Percentiles rank a stretch among this genome's conserved stretches.
Evolutionary conservation across 331 rosid genomes (phyloP).

Genomic region (Stylosanthes scabra): DNA sequence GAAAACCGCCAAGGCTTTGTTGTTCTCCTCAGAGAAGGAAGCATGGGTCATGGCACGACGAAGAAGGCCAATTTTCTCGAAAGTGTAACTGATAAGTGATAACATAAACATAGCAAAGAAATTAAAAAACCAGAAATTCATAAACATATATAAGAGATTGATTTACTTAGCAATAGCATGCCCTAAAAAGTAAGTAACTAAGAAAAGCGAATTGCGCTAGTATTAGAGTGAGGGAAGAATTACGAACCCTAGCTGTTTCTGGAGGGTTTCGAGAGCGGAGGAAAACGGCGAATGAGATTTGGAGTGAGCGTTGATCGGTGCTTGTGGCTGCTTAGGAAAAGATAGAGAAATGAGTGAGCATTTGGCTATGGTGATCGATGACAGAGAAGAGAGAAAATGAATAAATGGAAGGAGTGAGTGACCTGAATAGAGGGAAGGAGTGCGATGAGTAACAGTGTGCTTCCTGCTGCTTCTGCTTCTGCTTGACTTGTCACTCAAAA

Average conservation of each 20-base stretch:
- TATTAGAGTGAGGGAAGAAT: too few species aligned
- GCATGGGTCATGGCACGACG: conserved; percentile 86
- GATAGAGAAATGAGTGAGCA: too few species aligned
- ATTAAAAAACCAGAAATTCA: not conserved
- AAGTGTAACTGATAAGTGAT: conserved; percentile 62
- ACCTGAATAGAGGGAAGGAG: conserved; percentile 3
- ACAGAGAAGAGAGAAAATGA: not conserved
- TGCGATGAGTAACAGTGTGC: not conserved
- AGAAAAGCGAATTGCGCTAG: too few species aligned
- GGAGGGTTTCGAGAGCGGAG: conserved; percentile 65
- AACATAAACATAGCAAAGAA: not conserved
- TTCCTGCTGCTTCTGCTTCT: not conserved
- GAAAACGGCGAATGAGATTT: conserved; percentile 56
- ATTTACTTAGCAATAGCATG: too few species aligned
- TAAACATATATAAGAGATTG: too few species aligned
- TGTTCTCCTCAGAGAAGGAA: conserved; percentile 84
- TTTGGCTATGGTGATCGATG: conserved; percentile 27
- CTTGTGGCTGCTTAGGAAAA: conserved; percentile 44
- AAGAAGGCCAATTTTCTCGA: conserved; percentile 54
- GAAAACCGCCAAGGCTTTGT: conserved; percentile 64
- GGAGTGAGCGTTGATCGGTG: conserved; percentile 26
- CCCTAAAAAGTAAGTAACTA: too few species aligned
- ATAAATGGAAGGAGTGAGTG: not conserved
- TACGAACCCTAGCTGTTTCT: conserved; percentile 54
- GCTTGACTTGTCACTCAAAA: not conserved